These are phyloP conservation scores for Physcia stellaris DNA, from an alignment of 495 filamentous ascomycete species.

Conservation along the genomic window DNA sequence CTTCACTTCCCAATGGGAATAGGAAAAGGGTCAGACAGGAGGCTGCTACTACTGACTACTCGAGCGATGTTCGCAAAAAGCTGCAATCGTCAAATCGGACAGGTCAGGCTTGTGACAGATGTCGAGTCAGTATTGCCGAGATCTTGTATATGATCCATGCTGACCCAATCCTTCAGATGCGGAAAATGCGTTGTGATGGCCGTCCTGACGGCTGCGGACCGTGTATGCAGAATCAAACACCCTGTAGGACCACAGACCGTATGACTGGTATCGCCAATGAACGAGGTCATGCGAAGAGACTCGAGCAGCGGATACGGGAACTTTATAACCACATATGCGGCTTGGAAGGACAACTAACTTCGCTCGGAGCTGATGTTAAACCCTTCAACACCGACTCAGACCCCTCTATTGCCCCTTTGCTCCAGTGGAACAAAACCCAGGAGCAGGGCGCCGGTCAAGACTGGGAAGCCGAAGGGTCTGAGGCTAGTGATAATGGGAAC, in stretches of 20 bases:
- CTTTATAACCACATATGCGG: conserved; percentile 37
- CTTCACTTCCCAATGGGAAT: not conserved
- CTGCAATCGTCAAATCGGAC: conserved; percentile 53
- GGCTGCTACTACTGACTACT: conserved; percentile 44
- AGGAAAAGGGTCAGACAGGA: conserved; percentile 9
- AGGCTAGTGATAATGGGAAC: not conserved
- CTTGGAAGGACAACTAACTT: conserved; percentile 30
- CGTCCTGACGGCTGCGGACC: conserved; percentile 58
- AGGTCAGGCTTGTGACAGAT: conserved; percentile 82
- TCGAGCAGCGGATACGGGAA: conserved; percentile 22
- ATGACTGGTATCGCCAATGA: conserved; percentile 70
- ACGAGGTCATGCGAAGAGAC: conserved; percentile 37
- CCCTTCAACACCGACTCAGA: conserved; percentile 10
- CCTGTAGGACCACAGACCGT: conserved; percentile 72
- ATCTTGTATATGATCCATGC: not conserved
- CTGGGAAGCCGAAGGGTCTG: conserved; percentile 3
- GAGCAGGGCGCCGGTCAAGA: conserved; percentile 1
- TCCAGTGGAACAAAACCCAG: conserved; percentile 13
- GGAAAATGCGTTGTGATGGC: conserved; percentile 75
- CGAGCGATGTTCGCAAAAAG: conserved; percentile 50
- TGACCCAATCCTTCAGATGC: conserved; percentile 36
- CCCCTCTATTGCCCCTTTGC: conserved; percentile 2
- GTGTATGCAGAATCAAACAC: conserved; percentile 54
- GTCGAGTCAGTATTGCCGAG: conserved; percentile 47
- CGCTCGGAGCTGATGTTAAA: conserved; percentile 19